Evolutionary conservation across 1,139 yeast genomes (phyloP).

Genomic region (Kluyveromyces marxianus): DNA sequence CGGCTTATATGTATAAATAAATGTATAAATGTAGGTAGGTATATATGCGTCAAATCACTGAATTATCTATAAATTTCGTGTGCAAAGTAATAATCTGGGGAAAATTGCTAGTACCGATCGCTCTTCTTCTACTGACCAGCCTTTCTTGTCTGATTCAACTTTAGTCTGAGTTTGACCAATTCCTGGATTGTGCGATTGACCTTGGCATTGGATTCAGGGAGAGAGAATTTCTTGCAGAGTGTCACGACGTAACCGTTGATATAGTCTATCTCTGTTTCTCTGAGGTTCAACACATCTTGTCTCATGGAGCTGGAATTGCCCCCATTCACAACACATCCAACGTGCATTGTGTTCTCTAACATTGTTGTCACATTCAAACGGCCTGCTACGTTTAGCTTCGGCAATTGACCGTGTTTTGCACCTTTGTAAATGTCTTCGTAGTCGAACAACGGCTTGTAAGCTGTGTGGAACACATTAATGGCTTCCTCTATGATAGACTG

Average conservation of each 20-base stretch:
- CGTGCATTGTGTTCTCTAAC: slow-evolving; percentile 37
- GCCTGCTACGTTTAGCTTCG: slow-evolving; percentile 22
- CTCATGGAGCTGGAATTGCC: slow-evolving; percentile 82
- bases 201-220: slow-evolving; percentile 22
- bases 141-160: slow-evolving; percentile 13
- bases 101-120: no score
- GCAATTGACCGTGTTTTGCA: slow-evolving; percentile 28
- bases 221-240: slow-evolving; percentile 35
- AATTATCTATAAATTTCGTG: no score
- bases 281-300: slow-evolving; percentile 57
- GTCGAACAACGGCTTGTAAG: slow-evolving; percentile 25
- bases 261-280: slow-evolving; percentile 67
- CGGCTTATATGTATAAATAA: no score
- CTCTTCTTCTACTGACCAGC: no score
- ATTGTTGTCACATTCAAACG: slow-evolving; percentile 40
- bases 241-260: slow-evolving; percentile 66
- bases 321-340: slow-evolving; percentile 40
- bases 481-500: slow-evolving; percentile 45
- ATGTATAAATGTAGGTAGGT: no score
- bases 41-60: no score
- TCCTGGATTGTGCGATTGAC: slow-evolving; percentile 30
- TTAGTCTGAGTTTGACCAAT: slow-evolving; percentile 30
- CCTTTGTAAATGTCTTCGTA: slow-evolving; percentile 16
- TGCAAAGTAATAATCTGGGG: no score
- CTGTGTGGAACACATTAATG: slow-evolving; percentile 33